Base-by-base conservation (phyloP, 1,284 basidiomycete genomes). In the Ustilago tritici region DNA sequence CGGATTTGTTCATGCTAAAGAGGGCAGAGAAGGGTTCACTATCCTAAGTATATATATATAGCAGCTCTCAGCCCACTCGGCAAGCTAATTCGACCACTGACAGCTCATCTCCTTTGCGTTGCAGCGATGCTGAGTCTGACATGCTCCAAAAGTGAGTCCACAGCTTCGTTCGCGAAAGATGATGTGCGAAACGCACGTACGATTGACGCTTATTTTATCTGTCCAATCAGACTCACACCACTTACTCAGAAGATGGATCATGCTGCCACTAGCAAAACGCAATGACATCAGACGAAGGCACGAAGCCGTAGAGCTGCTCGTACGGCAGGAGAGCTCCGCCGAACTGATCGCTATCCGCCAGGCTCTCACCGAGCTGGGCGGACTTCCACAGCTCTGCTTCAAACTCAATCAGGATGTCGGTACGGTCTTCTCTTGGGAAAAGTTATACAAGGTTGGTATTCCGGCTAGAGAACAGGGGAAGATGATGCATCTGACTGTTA, bases 281-380 rank as follows among this genome's bases (percentile, higher is more conserved):
- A 46, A 15, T 11, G 60, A 61, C 28, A 78, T 78, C 14, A 28
- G 34, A 12, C 53, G 62, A 19, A 58, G 76, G 31, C 76, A 75
- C 35, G 62, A 78, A 19, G 76, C 72, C 4, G 72, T 78, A 19
- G 72, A 75, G 57, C 53, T 69, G 4, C 55, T 78, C 6, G 35
- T 67, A 32, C 59, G 58, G 19, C 65, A 68, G 15, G 76, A 75
- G 28, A 28, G 62, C 12, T n/a, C 52, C 23, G 36, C 64, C 3
- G 68, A 69, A 35, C 35, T 75, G 34, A 40, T 50, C 5, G 47
- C 60, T 4, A 61, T 75, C n/a, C 65, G 68, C 7, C 15, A 41
- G 8, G 59, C 53, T n/a, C 62, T 78, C 2, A 34, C 53, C 23
- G 65, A 69, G 50, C 61, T 75, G 0, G 62, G 72, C 12, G 64